Evolutionary conservation across 2,329 filamentous ascomycete genomes (phyloP).

Genomic region (Parafenestella ontariensis): DNA sequence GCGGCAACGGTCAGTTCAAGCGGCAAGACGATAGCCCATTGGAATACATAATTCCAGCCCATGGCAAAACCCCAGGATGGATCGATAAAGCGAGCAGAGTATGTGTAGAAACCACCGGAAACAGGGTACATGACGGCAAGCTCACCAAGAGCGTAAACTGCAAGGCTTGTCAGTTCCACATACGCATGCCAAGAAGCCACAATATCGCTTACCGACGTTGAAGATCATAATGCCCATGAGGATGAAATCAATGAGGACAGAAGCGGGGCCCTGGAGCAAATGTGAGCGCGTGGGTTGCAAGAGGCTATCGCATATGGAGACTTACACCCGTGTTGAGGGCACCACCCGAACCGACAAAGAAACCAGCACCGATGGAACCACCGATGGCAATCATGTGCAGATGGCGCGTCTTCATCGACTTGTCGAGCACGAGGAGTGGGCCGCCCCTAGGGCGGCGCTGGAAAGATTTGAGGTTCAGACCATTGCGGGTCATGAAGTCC

Average conservation of each 20-base stretch:
- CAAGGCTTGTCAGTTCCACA: slow-evolving; percentile 49
- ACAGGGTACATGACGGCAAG: slow-evolving; percentile 68
- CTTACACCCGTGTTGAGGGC: slow-evolving; percentile 62
- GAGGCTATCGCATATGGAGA: slow-evolving; percentile 2
- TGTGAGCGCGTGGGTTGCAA: slow-evolving; percentile 6
- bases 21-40: slow-evolving; percentile 48
- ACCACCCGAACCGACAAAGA: slow-evolving; percentile 67
- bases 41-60: slow-evolving; percentile 49
- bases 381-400: slow-evolving; percentile 70
- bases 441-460: slow-evolving; percentile 39
- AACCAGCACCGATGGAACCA: slow-evolving; percentile 68
- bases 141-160: slow-evolving; percentile 58
- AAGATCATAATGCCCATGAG: slow-evolving; percentile 50
- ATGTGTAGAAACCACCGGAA: slow-evolving; percentile 61
- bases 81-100: slow-evolving; percentile 58
- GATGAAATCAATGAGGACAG: slow-evolving; percentile 50
- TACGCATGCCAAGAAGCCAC: slow-evolving; percentile 15
- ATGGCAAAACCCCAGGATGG: slow-evolving; percentile 54
- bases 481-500: slow-evolving; percentile 46
- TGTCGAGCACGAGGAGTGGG: slow-evolving; percentile 39
- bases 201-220: slow-evolving; percentile 45
- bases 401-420: slow-evolving; percentile 63
- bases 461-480: slow-evolving; percentile 45
- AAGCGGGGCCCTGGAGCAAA: slow-evolving; percentile 34
- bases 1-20: slow-evolving; percentile 50